Evolutionary conservation across 805 yeast species (phyloP), one percentile per base, ranked within the genome.

Genomic region (Metschnikowia drakensbergensis): DNA sequence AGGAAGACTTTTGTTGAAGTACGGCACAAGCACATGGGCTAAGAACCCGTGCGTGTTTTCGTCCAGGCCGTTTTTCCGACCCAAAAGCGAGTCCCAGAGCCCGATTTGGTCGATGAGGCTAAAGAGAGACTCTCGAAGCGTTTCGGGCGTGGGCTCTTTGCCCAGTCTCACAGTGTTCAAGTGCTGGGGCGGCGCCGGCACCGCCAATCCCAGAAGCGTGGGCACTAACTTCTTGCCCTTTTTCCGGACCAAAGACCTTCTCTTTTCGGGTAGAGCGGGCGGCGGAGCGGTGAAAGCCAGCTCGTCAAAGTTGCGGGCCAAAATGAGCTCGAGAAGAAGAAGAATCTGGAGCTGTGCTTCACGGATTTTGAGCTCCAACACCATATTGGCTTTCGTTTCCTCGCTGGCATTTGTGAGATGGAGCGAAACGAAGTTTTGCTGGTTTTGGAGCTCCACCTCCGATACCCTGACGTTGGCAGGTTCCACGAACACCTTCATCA

Each of bases 311-410:
- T 60, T 61, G 48, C 67, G 59, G 8, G 65, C 42, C 23, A 60
- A 53, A 3, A 81, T 59, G 3, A 79, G 47, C 53, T 82, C 86
- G 36, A 81, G 54, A 2, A 77, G 52, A 0, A 80, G 51, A 2
- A 82, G 54, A 0, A 80, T 65, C 56, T 82, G 86, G 30, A 82
- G 58, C 52, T 80, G 83, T 1, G 82, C 76, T 53, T 81, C 86
- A 32, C 84, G 64, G 2, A 77, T 66, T 52, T 80, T 81, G 49
- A 81, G 64, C 34, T 73, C 70, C 34, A 66, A 59, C 2, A 69
- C 57, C 1, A 76, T 50, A 11, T 63, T 68, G 1, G 56, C 57
- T 1, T 66, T 36, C 6, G 58, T 54, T 26, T 64, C 65, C 6
- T 54, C 57, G 28, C 33, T 48, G 23, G 45, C 26, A 6, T 11